A percentile compares a stretch with the other conserved stretches of the same genome.
Conservation (phyloP, 108 stramenopile species). For the Pelagomonas calceolata region DNA sequence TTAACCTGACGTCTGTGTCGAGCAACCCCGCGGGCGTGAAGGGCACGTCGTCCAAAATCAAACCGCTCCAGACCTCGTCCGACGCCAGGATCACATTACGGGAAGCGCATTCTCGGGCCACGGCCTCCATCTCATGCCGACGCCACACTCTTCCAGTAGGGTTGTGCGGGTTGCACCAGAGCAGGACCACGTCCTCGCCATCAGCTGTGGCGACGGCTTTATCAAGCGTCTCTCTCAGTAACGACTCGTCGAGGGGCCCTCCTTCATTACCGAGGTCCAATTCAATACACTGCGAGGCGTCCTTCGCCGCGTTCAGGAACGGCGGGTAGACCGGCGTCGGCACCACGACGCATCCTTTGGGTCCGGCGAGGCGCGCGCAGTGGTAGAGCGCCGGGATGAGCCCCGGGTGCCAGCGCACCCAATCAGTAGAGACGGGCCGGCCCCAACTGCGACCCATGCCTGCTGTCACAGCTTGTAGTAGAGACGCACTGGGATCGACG, state of each 20-base stretch:
- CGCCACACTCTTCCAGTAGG: neutral
- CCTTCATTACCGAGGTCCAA: neutral
- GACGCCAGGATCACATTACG: neutral
- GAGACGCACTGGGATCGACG: neutral
- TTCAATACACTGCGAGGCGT: neutral
- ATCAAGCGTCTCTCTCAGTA: neutral
- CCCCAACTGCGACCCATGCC: neutral
- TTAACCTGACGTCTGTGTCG: neutral
- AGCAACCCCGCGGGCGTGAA: neutral
- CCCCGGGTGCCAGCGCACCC: neutral
- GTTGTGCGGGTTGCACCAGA: neutral
- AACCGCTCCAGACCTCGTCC: neutral
- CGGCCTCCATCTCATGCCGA: neutral
- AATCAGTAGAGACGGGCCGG: neutral
- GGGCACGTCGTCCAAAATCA: neutral
- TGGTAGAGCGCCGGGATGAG: neutral
- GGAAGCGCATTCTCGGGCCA: neutral
- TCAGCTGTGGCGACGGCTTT: too few species aligned
- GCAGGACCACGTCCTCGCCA: neutral
- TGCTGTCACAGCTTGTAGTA: neutral
- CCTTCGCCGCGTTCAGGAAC: neutral
- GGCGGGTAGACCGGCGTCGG: neutral
- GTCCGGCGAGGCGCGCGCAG: neutral
- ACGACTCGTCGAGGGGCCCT: neutral
- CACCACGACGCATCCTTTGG: neutral